These are phyloP conservation scores for Cylindrotheca closterium DNA, from an alignment of 108 stramenopile species.

Conservation along the genomic window DNA sequence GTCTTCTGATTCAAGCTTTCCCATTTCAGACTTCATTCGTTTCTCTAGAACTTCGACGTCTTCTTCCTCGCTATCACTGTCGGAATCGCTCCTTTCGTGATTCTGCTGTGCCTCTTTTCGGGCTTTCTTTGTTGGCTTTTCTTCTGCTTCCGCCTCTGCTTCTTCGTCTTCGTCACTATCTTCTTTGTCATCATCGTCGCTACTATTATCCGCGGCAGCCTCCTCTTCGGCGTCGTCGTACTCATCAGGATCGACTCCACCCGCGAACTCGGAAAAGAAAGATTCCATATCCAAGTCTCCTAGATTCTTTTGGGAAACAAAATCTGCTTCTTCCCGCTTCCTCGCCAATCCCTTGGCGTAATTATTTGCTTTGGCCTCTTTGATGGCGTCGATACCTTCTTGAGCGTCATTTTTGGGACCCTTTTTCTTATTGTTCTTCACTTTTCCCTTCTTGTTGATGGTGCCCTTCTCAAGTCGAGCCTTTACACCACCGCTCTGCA, in stretches of 20 bases:
- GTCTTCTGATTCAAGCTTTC: slow-evolving; percentile 70
- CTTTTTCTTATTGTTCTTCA: slow-evolving; percentile 27
- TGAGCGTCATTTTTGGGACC: background rate
- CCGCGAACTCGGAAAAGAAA: slow-evolving; percentile 37
- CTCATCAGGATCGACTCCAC: slow-evolving; percentile 22
- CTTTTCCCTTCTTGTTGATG: slow-evolving; percentile 74
- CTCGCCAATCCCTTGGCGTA: slow-evolving; percentile 19
- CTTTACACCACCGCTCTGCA: slow-evolving; percentile 70
- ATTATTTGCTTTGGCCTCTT: background rate
- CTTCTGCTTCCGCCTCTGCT: slow-evolving; percentile 30
- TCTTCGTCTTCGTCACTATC: slow-evolving; percentile 29
- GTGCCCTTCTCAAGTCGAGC: slow-evolving; percentile 63
- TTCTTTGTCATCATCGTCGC: slow-evolving; percentile 32
- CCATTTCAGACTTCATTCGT: slow-evolving; percentile 77
- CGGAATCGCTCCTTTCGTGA: slow-evolving; percentile 21
- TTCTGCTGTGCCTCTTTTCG: slow-evolving; percentile 2
- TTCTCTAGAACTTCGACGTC: slow-evolving; percentile 71
- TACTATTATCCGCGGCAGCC: slow-evolving; percentile 3
- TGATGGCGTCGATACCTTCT: background rate
- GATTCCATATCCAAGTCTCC: slow-evolving; percentile 50
- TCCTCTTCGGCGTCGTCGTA: slow-evolving; percentile 9
- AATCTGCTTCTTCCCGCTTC: slow-evolving; percentile 37
- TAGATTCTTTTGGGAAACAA: slow-evolving; percentile 30
- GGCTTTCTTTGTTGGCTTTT: background rate
- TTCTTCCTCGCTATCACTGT: slow-evolving; percentile 72